A percentile compares a stretch with the other conserved stretches of the same genome.
Evolutionary conservation across 306 rosid species (phyloP).

Genomic region (Comarum palustre): DNA sequence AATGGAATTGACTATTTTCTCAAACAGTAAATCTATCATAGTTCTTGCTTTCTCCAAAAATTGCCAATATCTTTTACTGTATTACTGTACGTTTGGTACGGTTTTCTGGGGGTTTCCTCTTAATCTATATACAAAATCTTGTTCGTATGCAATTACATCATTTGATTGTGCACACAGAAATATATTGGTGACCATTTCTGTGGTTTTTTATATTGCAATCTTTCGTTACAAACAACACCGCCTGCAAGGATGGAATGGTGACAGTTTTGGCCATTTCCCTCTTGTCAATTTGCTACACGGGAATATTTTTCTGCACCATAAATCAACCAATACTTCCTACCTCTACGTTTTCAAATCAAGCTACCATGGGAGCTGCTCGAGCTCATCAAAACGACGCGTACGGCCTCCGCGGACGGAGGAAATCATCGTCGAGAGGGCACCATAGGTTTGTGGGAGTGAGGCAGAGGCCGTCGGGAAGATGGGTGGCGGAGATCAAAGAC

Average conservation of each 20-base stretch:
- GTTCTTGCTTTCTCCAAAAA: too few species aligned
- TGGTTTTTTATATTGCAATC: not conserved
- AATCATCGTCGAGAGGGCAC: conserved; percentile 64
- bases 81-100: not conserved
- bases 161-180: not conserved
- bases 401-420: conserved; percentile 40
- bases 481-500: conserved; percentile 89
- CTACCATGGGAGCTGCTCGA: not conserved
- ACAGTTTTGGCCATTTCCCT: conserved; percentile 2
- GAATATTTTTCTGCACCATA: conserved; percentile 4
- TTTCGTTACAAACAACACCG: conserved; percentile 17
- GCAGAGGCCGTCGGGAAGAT: conserved; percentile 74
- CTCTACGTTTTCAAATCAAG: conserved; percentile 9
- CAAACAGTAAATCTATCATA: not conserved
- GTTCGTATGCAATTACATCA: conserved; percentile 9
- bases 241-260: conserved; percentile 14
- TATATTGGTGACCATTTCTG: not conserved
- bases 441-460: conserved; percentile 66
- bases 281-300: not conserved
- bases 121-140: not conserved
- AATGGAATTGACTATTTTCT: not conserved
- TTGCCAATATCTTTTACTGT: not conserved
- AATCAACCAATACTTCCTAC: not conserved
- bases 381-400: conserved; percentile 4
- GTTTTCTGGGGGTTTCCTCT: not conserved